These are phyloP conservation scores for Paratrypanosoma confusum DNA, from an alignment of 208 protist species.

Conservation along the genomic window DNA sequence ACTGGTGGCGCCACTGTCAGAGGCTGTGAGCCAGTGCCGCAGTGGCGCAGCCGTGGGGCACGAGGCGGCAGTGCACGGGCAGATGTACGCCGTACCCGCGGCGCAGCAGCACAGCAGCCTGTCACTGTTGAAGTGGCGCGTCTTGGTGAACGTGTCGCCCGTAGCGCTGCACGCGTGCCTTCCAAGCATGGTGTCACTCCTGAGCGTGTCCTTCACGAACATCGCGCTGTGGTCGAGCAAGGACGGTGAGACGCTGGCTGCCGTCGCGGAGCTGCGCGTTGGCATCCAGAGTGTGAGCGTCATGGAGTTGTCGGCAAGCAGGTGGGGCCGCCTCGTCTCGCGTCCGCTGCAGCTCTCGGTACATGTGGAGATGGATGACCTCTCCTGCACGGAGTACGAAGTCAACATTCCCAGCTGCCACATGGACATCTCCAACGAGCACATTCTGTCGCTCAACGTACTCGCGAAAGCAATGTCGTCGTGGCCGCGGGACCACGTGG, in stretches of 20 bases:
- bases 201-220: conserved; percentile 29
- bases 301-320: conserved; percentile 30
- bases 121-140: conserved; percentile 31
- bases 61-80: background rate
- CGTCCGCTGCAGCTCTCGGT: conserved; percentile 23
- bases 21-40: background rate
- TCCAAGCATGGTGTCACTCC: conserved; percentile 19
- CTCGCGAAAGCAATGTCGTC: conserved; percentile 5
- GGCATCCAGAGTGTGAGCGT: conserved; percentile 33
- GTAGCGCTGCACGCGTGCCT: conserved; percentile 36
- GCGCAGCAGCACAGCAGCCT: conserved; percentile 3
- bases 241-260: conserved; percentile 14
- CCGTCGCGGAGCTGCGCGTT: conserved; percentile 30
- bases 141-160: conserved; percentile 31
- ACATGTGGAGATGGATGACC: conserved; percentile 14
- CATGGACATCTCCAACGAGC: conserved; percentile 14
- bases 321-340: conserved; percentile 18
- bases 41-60: background rate
- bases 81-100: too few relatives aligned
- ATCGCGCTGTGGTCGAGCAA: conserved; percentile 34
- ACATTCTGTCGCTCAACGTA: conserved; percentile 7
- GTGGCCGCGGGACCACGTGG: conserved; percentile 3
- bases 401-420: conserved; percentile 20
- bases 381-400: conserved; percentile 12
- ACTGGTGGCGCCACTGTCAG: background rate